phyloP scores from a whole-genome alignment of 2,329 filamentous ascomycete genomes.

The Apiospora rasikravindrae region DNA sequence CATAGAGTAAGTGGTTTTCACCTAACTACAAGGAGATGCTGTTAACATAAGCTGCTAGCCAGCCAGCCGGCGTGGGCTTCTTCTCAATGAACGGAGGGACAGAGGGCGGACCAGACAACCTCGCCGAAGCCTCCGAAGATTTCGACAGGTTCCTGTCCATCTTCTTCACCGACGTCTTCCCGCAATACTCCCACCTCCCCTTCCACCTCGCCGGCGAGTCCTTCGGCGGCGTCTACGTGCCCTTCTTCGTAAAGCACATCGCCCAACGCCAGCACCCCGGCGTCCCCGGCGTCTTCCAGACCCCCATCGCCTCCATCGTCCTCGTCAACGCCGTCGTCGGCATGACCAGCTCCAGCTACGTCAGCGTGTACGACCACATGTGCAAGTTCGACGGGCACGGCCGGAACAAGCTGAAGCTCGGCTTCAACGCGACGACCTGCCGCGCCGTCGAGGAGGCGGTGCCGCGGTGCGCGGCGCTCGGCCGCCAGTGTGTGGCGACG shows the following conservation, averaged over 20 bases:
- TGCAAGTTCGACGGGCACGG: conserved; percentile 23
- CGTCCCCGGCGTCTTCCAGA: conserved; percentile 21
- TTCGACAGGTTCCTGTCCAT: conserved; percentile 29
- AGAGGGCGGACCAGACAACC: conserved; percentile 24
- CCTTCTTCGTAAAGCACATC: conserved; percentile 27
- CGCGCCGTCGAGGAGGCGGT: conserved; percentile 20
- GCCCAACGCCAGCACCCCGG: conserved; percentile 23
- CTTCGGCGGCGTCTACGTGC: conserved; percentile 30
- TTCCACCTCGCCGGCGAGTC: conserved; percentile 31
- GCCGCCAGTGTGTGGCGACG: conserved; percentile 23
- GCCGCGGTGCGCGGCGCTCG: conserved; percentile 23
- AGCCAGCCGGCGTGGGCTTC: conserved; percentile 29
- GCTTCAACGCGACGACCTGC: conserved; percentile 22
- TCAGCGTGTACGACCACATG: conserved; percentile 29
- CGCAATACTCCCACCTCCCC: conserved; percentile 23
- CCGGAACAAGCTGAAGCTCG: conserved; percentile 20
- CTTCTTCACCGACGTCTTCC: conserved; percentile 28
- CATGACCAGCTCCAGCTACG: not conserved
- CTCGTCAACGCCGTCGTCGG: conserved; percentile 29
- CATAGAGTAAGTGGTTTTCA: conserved; percentile 25
- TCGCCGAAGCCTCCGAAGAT: conserved; percentile 26
- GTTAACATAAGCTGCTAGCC: conserved; percentile 19
- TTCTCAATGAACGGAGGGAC: conserved; percentile 25
- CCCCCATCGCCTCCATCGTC: conserved; percentile 25
- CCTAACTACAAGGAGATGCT: not conserved